phyloP scores from a whole-genome alignment of 495 filamentous ascomycete species.

The Neurospora cerealis region DNA sequence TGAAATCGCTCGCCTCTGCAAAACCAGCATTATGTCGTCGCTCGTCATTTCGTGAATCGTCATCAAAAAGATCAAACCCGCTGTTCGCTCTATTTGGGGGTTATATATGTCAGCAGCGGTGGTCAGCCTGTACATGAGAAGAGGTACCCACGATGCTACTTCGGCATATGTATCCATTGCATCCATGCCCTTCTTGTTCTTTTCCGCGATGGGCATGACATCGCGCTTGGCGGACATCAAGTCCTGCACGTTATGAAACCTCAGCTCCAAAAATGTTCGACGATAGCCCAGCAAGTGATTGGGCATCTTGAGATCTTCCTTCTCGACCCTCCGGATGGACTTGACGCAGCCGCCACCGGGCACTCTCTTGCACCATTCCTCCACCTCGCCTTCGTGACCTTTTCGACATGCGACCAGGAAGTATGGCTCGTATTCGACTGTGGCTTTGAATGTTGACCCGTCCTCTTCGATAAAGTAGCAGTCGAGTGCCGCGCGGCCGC shows the following conservation, averaged over 20 bases:
- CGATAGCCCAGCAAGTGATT: slow-evolving; percentile 93
- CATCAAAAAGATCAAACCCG: slow-evolving; percentile 95
- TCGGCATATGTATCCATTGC: slow-evolving; percentile 98
- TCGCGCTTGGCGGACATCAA: slow-evolving; percentile 71
- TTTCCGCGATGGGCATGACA: slow-evolving; percentile 86
- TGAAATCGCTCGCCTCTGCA: slow-evolving; percentile 89
- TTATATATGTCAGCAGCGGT: slow-evolving; percentile 3
- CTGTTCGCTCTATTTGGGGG: slow-evolving; percentile 54
- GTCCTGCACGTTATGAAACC: slow-evolving; percentile 80
- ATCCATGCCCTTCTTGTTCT: slow-evolving; percentile 88
- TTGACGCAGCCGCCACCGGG: slow-evolving; percentile 80
- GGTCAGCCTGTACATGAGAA: neutral
- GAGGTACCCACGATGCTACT: slow-evolving; percentile 63
- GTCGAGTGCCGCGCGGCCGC: slow-evolving; percentile 80
- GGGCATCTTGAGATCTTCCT: slow-evolving; percentile 91
- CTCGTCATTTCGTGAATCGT: slow-evolving; percentile 76
- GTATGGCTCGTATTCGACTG: slow-evolving; percentile 92
- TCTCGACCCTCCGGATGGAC: slow-evolving; percentile 63
- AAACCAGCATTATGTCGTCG: slow-evolving; percentile 67
- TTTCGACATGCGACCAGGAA: slow-evolving; percentile 86
- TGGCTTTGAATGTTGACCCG: slow-evolving; percentile 90
- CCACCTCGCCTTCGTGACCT: slow-evolving; percentile 81
- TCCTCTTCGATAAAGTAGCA: slow-evolving; percentile 96
- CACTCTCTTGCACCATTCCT: slow-evolving; percentile 84
- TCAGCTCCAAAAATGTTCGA: slow-evolving; percentile 72